phyloP scores from a whole-genome alignment of 2,329 filamentous ascomycete genomes.

The Colletotrichum spaethianum region DNA sequence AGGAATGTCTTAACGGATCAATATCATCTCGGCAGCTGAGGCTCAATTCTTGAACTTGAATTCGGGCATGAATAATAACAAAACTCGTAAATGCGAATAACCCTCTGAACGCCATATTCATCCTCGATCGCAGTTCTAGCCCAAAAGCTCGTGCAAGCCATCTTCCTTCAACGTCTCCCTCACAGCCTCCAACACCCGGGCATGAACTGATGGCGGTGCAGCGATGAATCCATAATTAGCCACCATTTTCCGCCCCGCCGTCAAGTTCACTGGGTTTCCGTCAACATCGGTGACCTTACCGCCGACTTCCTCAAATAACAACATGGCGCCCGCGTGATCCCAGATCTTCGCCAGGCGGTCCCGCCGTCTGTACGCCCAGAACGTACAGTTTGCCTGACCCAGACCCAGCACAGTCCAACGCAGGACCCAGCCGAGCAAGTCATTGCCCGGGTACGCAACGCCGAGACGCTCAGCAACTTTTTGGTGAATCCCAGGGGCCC shows the following conservation, averaged over 20 bases:
- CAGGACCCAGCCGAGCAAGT: slow-evolving; percentile 71
- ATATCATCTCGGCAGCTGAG: neutral
- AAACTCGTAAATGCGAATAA: neutral
- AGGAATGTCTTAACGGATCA: neutral
- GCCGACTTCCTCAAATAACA: slow-evolving; percentile 70
- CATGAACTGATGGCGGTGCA: slow-evolving; percentile 62
- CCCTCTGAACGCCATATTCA: neutral
- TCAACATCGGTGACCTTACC: slow-evolving; percentile 69
- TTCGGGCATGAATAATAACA: neutral
- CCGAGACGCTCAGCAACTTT: slow-evolving; percentile 58
- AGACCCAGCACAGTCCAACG: slow-evolving; percentile 68
- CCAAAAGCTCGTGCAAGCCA: slow-evolving; percentile 50
- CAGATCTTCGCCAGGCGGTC: slow-evolving; percentile 68
- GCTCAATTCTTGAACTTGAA: too few relatives aligned
- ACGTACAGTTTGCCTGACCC: slow-evolving; percentile 66
- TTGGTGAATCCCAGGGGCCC: slow-evolving; percentile 62
- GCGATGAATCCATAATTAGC: slow-evolving; percentile 71
- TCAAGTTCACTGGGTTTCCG: slow-evolving; percentile 65
- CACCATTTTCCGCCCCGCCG: slow-evolving; percentile 62
- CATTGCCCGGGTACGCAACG: slow-evolving; percentile 61
- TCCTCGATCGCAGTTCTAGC: neutral
- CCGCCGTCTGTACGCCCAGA: slow-evolving; percentile 69
- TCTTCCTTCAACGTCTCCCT: slow-evolving; percentile 52
- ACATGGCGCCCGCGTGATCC: slow-evolving; percentile 73
- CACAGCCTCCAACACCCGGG: slow-evolving; percentile 56